Evolutionary conservation across 495 filamentous ascomycete genomes (phyloP).

Genomic region (Penicillium paradoxum): DNA sequence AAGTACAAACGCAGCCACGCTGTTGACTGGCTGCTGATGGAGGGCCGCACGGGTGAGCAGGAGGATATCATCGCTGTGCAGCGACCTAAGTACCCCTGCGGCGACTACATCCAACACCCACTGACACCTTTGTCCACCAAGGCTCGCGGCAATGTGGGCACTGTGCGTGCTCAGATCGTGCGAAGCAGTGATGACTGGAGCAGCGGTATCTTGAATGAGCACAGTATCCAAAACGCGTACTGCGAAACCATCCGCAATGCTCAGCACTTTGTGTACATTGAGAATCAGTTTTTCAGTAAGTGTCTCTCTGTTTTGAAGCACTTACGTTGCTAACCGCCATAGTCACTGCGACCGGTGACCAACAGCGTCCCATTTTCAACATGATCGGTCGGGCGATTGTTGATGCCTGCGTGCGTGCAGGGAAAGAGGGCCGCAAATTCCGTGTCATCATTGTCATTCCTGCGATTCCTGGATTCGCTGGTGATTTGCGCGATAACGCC

Average conservation of each 20-base stretch:
- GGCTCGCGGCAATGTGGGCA: slow-evolving; percentile 57
- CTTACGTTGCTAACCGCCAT: slow-evolving; percentile 11
- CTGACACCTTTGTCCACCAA: slow-evolving; percentile 54
- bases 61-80: slow-evolving; percentile 86
- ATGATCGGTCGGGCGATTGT: slow-evolving; percentile 83
- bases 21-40: slow-evolving; percentile 78
- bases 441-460: slow-evolving; percentile 85
- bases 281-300: slow-evolving; percentile 91
- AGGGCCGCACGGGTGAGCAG: slow-evolving; percentile 71
- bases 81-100: slow-evolving; percentile 76
- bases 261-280: slow-evolving; percentile 90
- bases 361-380: slow-evolving; percentile 83
- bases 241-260: slow-evolving; percentile 77
- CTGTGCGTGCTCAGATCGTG: slow-evolving; percentile 75
- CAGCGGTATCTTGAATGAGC: slow-evolving; percentile 84
- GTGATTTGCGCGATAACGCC: slow-evolving; percentile 76
- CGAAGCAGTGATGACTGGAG: slow-evolving; percentile 91
- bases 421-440: slow-evolving; percentile 84
- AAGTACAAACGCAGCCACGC: slow-evolving; percentile 85
- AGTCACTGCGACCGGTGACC: slow-evolving; percentile 84
- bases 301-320: slow-evolving; percentile 4
- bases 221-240: slow-evolving; percentile 92
- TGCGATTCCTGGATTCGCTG: slow-evolving; percentile 88
- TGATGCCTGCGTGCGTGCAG: slow-evolving; percentile 77
- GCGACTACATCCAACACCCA: slow-evolving; percentile 81